Base-by-base conservation (phyloP, 2,329 filamentous ascomycete genomes). In the Alternaria viburni region DNA sequence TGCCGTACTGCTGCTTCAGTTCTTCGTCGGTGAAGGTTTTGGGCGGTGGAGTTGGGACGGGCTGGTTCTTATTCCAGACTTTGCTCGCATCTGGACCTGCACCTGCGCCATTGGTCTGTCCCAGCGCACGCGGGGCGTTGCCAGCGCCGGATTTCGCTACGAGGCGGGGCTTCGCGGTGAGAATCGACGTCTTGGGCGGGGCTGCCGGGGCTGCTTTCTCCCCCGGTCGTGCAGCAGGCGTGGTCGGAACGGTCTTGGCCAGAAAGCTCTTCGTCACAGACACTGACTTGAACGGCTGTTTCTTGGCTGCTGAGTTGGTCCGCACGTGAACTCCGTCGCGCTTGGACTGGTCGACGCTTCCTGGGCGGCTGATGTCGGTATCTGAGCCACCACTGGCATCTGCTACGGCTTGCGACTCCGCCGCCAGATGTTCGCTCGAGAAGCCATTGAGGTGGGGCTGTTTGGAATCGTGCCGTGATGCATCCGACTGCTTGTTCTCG, bases 31-130 rank as follows among this genome's bases (percentile, higher is more conserved):
- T 95, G 62, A 93, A 89, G 59, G 93, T 92, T 78, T 93, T 93
- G 5, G 91, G 89, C 64, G 93, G 91, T 7, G 90, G 89, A 7
- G 86, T 86, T 57, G 89, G 86, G 7, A 85, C 87, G 91, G 92
- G 91, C 83, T 90, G 86, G 78, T 96, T 96, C 81, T 93, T 94
- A 82, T 96, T 96, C 93, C 93, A 96, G 44, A 96, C 92, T 57
- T 87, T 90, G 78, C 84, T 91, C 28, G 87, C 86, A 78, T 94
- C 91, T 13, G 92, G 91, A 25, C 88, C 89, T 64, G 86, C 76
- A 17, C 86, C 84, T 32, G 86, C 74, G 66, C 90, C 89, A 55
- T 86, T 86, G 64, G 88, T 87, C 72, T 88, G 90, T 58, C 80
- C 79, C 59, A 85, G 78, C 23, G 83, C 69, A 62, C 86, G 86